Evolutionary conservation across 257 asterid species (phyloP).

Genomic region (Oldenlandia corymbosa): DNA sequence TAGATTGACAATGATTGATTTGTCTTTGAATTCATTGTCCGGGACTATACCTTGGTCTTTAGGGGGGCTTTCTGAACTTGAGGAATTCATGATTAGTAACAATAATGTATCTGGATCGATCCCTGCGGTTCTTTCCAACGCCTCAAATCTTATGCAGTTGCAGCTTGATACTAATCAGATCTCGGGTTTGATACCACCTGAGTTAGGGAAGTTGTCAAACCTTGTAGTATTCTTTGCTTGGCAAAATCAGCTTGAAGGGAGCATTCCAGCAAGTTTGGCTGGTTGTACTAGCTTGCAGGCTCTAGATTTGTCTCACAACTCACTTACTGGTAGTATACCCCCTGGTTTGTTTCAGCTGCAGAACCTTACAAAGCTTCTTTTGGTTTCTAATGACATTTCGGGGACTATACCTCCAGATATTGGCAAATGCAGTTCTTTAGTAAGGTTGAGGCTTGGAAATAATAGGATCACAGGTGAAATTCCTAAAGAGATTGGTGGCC

Average conservation of each 20-base stretch:
- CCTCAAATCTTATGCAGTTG: constrained; percentile 30
- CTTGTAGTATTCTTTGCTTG: constrained; percentile 41
- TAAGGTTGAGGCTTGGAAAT: constrained; percentile 40
- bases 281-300: constrained; percentile 38
- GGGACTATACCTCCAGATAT: constrained; percentile 35
- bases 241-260: constrained; percentile 47
- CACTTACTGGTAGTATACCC: constrained; percentile 44
- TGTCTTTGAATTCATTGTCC: constrained; percentile 38
- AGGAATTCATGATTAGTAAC: constrained; percentile 42
- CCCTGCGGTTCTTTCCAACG: constrained; percentile 32
- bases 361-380: constrained; percentile 41
- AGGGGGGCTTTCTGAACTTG: constrained; percentile 35
- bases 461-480: constrained; percentile 35
- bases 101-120: constrained; percentile 41
- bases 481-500: constrained; percentile 36
- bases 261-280: constrained; percentile 37
- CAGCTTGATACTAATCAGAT: constrained; percentile 43
- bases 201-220: constrained; percentile 35
- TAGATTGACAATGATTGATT: constrained; percentile 31
- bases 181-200: constrained; percentile 41
- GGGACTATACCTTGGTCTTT: constrained; percentile 40
- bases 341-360: constrained; percentile 29
- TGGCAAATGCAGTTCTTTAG: constrained; percentile 34
- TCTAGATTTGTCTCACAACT: constrained; percentile 39
- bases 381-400: constrained; percentile 42